Conservation (phyloP, 805 yeast species). For the Lipomyces chichibuensis region DNA sequence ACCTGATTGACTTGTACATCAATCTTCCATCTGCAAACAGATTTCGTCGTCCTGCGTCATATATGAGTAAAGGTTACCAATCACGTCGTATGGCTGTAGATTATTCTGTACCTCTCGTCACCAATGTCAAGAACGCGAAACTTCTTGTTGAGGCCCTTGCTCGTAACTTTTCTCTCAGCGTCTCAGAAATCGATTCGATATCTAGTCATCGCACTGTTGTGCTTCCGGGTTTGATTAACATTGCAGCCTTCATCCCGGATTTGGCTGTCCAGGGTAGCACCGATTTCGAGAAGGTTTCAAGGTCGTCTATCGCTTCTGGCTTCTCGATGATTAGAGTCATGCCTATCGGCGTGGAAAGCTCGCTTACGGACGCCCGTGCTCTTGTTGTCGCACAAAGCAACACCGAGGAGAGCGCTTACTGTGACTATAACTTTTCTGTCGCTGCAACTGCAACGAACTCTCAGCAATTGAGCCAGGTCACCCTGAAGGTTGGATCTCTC, state of each 20-base stretch:
- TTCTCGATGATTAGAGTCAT: slow-evolving; percentile 82
- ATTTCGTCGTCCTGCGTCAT: slow-evolving; percentile 98
- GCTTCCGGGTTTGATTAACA: slow-evolving; percentile 84
- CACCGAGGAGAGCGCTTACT: slow-evolving; percentile 63
- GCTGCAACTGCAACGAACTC: slow-evolving; percentile 79
- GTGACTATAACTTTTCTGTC: slow-evolving; percentile 80
- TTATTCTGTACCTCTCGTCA: slow-evolving; percentile 94
- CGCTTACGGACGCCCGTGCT: slow-evolving; percentile 66
- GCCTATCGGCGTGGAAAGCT: slow-evolving; percentile 69
- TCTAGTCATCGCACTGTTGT: slow-evolving; percentile 81
- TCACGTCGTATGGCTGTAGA: slow-evolving; percentile 99
- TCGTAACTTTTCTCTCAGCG: slow-evolving; percentile 53
- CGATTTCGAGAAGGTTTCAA: slow-evolving; percentile 69
- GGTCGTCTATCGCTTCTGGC: slow-evolving; percentile 77
- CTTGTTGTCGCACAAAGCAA: slow-evolving; percentile 64
- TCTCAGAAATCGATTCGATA: slow-evolving; percentile 81
- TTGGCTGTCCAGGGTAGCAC: slow-evolving; percentile 54
- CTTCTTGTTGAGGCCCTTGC: slow-evolving; percentile 91
- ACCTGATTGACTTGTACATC: slow-evolving; percentile 92
- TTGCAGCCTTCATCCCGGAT: slow-evolving; percentile 77
- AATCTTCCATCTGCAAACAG: slow-evolving; percentile 96
- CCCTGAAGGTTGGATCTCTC: slow-evolving; percentile 72
- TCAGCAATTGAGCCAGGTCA: slow-evolving; percentile 60
- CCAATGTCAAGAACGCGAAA: slow-evolving; percentile 97
- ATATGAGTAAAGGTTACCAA: slow-evolving; percentile 95